A percentile compares a stretch with the other conserved stretches of the same genome.
Conservation (phyloP, 768 basidiomycete species). For the Rossbeevera mucosa region DNA sequence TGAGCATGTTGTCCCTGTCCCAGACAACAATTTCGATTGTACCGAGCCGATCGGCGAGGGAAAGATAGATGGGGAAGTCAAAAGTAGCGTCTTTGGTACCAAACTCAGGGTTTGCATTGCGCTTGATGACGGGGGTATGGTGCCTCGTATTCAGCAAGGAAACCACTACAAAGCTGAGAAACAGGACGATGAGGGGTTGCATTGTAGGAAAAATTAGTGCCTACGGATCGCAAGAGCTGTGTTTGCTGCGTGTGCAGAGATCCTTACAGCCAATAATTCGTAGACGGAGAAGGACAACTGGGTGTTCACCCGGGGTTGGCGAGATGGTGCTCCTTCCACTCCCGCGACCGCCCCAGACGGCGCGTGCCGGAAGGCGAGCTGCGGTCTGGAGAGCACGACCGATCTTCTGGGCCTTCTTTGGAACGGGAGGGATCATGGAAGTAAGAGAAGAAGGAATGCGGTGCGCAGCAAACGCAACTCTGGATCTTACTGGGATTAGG, state of each 20-base stretch:
- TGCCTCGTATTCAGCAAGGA: slow-evolving; percentile 54
- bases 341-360: slow-evolving; percentile 38
- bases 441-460: background rate
- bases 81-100: slow-evolving; percentile 73
- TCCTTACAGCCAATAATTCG: slow-evolving; percentile 63
- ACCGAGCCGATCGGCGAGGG: slow-evolving; percentile 66
- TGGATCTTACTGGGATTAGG: background rate
- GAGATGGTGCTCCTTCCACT: slow-evolving; percentile 34
- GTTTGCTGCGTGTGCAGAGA: slow-evolving; percentile 60
- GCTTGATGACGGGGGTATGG: slow-evolving; percentile 74
- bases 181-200: background rate
- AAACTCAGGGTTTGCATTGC: slow-evolving; percentile 65
- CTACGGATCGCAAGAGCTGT: slow-evolving; percentile 74
- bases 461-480: slow-evolving; percentile 10
- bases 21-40: slow-evolving; percentile 84
- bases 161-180: slow-evolving; percentile 62
- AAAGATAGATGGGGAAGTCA: slow-evolving; percentile 81
- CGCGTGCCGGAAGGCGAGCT: slow-evolving; percentile 47
- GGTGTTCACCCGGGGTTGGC: slow-evolving; percentile 57
- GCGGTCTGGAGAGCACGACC: slow-evolving; percentile 58
- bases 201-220: slow-evolving; percentile 26
- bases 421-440: slow-evolving; percentile 30
- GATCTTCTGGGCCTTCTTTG: slow-evolving; percentile 47
- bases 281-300: slow-evolving; percentile 61
- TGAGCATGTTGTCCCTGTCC: slow-evolving; percentile 82